These are phyloP conservation scores for Ophiostoma sp. DNA, from an alignment of 2,329 filamentous ascomycete genomes.

Conservation along the genomic window DNA sequence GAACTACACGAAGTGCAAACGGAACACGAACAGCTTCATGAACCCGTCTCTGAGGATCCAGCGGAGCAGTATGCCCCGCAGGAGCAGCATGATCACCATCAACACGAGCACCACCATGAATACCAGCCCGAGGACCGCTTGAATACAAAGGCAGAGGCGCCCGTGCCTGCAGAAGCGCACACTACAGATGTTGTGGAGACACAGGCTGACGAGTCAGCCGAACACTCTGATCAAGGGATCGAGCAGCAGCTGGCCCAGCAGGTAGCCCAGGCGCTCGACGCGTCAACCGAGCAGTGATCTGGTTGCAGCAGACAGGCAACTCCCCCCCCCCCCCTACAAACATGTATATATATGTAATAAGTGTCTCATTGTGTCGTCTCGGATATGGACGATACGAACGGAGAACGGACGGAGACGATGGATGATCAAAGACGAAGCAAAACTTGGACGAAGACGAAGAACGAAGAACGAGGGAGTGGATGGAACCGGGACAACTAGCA, in stretches of 20 bases:
- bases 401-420: too few species aligned
- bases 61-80: background rate
- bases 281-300: constrained; percentile 3
- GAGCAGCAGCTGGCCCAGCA: constrained; percentile 23
- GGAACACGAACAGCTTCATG: background rate
- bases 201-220: background rate
- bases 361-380: too few species aligned
- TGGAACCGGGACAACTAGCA: too few species aligned
- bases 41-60: background rate
- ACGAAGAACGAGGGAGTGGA: too few species aligned
- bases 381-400: too few species aligned
- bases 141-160: background rate
- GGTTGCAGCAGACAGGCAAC: background rate
- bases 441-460: too few species aligned
- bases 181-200: background rate
- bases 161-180: background rate
- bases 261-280: constrained; percentile 21
- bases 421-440: too few species aligned
- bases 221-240: background rate
- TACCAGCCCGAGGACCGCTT: background rate
- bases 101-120: background rate
- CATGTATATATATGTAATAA: too few species aligned
- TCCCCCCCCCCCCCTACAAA: too few species aligned
- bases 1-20: too few species aligned
- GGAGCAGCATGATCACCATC: background rate